Percentiles rank a stretch among this genome's conserved stretches.
phyloP scores from a whole-genome alignment of 768 basidiomycete species.

The Lactarius vividus region DNA sequence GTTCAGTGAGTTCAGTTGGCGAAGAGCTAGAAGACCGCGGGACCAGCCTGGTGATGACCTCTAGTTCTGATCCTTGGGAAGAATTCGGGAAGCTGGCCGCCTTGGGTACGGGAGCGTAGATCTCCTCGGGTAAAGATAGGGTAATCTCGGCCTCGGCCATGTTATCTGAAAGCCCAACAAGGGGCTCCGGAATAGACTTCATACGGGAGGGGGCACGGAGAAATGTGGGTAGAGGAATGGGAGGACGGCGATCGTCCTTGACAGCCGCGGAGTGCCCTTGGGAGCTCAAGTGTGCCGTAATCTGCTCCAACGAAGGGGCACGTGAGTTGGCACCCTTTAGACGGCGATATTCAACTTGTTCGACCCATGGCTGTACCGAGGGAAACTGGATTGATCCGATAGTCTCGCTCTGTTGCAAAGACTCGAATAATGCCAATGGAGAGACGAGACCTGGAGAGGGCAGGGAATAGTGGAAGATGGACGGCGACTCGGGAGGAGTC shows the following conservation, averaged over 20 bases:
- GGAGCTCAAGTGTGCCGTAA: constrained; percentile 58
- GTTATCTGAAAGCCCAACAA: not conserved
- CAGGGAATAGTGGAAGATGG: constrained; percentile 64
- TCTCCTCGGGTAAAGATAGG: constrained; percentile 27
- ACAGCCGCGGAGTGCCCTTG: constrained; percentile 35
- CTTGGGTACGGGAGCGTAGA: constrained; percentile 29
- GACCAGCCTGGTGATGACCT: constrained; percentile 48
- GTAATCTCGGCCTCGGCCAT: constrained; percentile 8
- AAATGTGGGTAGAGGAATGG: constrained; percentile 38
- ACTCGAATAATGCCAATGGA: constrained; percentile 58
- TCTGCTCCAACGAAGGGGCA: constrained; percentile 74
- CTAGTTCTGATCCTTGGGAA: constrained; percentile 39
- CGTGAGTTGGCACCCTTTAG: constrained; percentile 28
- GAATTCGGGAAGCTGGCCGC: constrained; percentile 38
- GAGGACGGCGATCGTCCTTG: constrained; percentile 29
- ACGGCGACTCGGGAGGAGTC: constrained; percentile 68
- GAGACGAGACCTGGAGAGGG: constrained; percentile 68
- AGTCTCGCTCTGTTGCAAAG: constrained; percentile 32
- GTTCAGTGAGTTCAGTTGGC: constrained; percentile 49
- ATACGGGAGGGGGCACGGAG: constrained; percentile 24
- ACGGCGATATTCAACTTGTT: constrained; percentile 60
- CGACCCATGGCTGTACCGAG: constrained; percentile 51
- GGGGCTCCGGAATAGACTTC: not conserved
- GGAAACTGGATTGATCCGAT: constrained; percentile 27
- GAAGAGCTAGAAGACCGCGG: constrained; percentile 45